phyloP scores from a whole-genome alignment of 306 rosid species.

The Prunus dulcis region DNA sequence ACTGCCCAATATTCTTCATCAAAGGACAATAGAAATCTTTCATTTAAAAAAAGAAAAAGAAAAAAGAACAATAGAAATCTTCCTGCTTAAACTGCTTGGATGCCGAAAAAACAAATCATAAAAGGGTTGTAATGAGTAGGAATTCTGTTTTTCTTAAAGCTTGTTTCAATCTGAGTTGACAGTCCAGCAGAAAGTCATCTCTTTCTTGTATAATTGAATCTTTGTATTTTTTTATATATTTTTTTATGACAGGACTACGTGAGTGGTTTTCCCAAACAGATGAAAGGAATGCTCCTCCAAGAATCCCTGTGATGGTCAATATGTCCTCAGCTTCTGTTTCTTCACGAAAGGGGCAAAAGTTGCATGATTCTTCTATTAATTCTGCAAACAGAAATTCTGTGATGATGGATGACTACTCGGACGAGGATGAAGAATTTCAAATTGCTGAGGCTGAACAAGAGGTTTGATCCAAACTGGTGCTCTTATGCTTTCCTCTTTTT shows the following conservation, averaged over 20 bases:
- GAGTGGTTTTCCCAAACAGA: conserved; percentile 97
- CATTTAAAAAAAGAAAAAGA: no score
- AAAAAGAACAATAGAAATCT: neutral
- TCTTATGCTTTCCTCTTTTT: conserved; percentile 14
- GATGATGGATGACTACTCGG: conserved; percentile 93
- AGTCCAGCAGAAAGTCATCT: neutral
- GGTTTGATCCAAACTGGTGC: conserved; percentile 41
- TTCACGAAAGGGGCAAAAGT: conserved; percentile 61
- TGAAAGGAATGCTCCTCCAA: conserved; percentile 89
- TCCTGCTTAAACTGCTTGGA: neutral
- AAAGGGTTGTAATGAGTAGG: neutral
- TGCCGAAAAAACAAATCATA: neutral
- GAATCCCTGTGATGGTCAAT: conserved; percentile 99
- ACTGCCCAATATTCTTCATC: neutral
- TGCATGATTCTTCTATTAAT: conserved; percentile 56
- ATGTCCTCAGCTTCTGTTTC: conserved; percentile 84
- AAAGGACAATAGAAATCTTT: neutral
- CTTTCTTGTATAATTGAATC: neutral
- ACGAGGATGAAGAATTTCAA: conserved; percentile 94
- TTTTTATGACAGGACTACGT: conserved; percentile 68
- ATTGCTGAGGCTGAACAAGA: conserved; percentile 86
- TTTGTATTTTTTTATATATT: neutral
- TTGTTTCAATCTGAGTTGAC: neutral
- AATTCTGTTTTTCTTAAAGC: neutral
- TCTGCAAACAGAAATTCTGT: conserved; percentile 72